Base-by-base conservation (phyloP, 176 grass and related monocot genomes). In the Cocos nucifera region DNA sequence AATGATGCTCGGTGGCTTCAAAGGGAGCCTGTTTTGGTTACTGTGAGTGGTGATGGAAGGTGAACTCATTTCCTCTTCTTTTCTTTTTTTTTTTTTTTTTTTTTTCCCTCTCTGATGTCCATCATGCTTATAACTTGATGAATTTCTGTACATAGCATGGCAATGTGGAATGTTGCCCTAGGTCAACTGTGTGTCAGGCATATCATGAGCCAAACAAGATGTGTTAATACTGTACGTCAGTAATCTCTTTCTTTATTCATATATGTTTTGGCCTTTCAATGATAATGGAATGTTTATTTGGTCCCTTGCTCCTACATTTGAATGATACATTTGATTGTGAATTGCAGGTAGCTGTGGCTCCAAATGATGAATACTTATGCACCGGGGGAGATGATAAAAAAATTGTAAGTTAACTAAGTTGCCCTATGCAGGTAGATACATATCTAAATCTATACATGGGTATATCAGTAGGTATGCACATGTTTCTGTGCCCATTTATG, bases 331-430 rank as follows among this genome's bases (percentile, higher is more conserved):
- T 12, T 44, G 35, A 44, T 44, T 44, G 9, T 44, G 35, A 9
- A 12, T 44, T 44, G 35, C 35, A 44, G 87, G 72, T 97, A 28
- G 78, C 78, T 73, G 84, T 90, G 49, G 78, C 92, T 51, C 78
- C 81, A 56, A 97, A 91, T 78, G 92, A 85, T 50, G 70, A 91
- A 73, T 97, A 91, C 56, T 78, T 97, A 51, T 85, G 83, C 67
- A 97, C 87, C 52, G 87, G 87, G 59, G 93, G 93, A 69, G 86
- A 89, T 53, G 87, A 97, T 60, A 78, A 97, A 79, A 97, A 97
- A 85, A 69, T 97, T 80, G 93, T 88, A 53, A 97, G 93, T 88
- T 62, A 54, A 61, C 35, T 44, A 35, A 2, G 6, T 35, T 35
- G 32, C 32, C 32, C 8, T 35, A 9, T 35, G 8, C 10, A 35